Evolutionary conservation across 768 basidiomycete species (phyloP), one percentile per base, ranked within the genome.

Genomic region (Boletus sp.): DNA sequence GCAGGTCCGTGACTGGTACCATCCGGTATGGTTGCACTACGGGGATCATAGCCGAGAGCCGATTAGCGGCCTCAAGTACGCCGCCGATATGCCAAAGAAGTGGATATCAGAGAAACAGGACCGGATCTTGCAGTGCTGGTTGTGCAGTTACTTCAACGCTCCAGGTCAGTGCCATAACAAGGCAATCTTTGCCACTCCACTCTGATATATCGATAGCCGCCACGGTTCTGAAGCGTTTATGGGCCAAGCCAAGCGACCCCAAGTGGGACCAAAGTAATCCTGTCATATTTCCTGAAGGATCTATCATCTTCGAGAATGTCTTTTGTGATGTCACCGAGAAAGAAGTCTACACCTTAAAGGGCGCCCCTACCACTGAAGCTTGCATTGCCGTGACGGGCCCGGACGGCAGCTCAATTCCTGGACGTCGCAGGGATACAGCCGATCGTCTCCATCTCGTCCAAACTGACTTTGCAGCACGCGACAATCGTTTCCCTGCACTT

Each of bases 11-110:
- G 5, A 47, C 15, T 52, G 44, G 44, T 52, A 39, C 29, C 51
- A 52, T 30, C 27, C 51, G 7, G n/a, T 35, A 17, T 52, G 51
- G 51, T 37, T 52, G 34, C 51, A 52, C 44, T 38, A 35, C 19
- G 45, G 19, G 13, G 15, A 47, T 0, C 0, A 23, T 3, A 44
- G 51, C 9, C 51, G 51, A n/a, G 51, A 52, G 19, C 51, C 44
- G 6, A 23, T 52, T 7, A 52, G 21, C 11, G 51, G 51, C 27
- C 44, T 38, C 10, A 35, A 30, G 19, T 47, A 23, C 27, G 44
- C 27, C 1, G 51, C 27, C 29, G 0, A 0, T 3, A 6, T 52
- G 15, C 6, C 8, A 6, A 3, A 10, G 9, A 27, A 27, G 15
- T 38, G 23, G 21, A 15, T 52, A 17, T 37, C 44, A 4, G 35